Evolutionary conservation across 441 rosid genomes (phyloP).

Genomic region (Populus hybrid): DNA sequence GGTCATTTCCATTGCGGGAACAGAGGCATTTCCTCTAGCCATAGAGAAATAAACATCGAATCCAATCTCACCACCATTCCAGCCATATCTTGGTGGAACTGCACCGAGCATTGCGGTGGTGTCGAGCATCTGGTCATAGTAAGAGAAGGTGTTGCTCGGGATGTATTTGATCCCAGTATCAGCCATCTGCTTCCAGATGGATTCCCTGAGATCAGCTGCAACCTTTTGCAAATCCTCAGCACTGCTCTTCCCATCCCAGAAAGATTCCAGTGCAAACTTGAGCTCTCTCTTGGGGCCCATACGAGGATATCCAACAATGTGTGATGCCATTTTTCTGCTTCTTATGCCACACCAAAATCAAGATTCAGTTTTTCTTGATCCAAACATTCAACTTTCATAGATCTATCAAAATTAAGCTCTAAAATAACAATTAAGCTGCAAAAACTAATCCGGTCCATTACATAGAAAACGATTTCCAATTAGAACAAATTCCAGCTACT

Average conservation of each 20-base stretch:
- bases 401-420: not conserved
- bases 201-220: constrained; percentile 71
- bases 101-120: constrained; percentile 94
- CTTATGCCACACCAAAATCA: no score
- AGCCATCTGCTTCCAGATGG: constrained; percentile 96
- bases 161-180: constrained; percentile 78
- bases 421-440: not conserved
- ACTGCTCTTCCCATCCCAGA: constrained; percentile 95
- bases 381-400: not conserved
- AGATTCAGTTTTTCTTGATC: no score
- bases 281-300: no score
- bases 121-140: constrained; percentile 89
- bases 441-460: not conserved
- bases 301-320: no score
- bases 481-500: not conserved
- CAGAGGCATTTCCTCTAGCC: constrained; percentile 97
- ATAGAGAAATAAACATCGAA: constrained; percentile 82
- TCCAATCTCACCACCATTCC: constrained; percentile 81
- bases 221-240: constrained; percentile 88
- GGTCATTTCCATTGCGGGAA: constrained; percentile 99
- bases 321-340: no score
- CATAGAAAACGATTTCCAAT: not conserved
- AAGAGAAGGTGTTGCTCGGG: constrained; percentile 95
- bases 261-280: constrained; percentile 88
- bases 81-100: constrained; percentile 84